Evolutionary conservation across 805 yeast genomes (phyloP).

Genomic region (Saccharomycopsis fodiens): DNA sequence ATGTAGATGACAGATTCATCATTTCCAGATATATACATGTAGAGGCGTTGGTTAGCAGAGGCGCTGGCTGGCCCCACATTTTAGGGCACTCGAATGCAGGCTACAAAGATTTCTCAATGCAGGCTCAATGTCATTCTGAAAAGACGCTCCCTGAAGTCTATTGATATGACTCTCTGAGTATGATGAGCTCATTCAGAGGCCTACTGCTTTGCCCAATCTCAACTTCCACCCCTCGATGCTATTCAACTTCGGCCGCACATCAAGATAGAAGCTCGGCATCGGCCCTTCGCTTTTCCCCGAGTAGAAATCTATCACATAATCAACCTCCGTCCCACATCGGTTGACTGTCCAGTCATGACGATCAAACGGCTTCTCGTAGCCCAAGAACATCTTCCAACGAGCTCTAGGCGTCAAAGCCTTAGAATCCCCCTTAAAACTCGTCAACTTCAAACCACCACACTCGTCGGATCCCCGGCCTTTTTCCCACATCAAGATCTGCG

Average conservation of each 20-base stretch:
- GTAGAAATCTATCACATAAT: slow-evolving; percentile 91
- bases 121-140: background rate
- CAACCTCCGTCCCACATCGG: slow-evolving; percentile 76
- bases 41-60: too few relatives aligned
- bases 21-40: too few relatives aligned
- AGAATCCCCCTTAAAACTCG: slow-evolving; percentile 86
- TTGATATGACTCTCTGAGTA: background rate
- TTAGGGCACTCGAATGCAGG: background rate
- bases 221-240: slow-evolving; percentile 71
- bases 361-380: slow-evolving; percentile 80
- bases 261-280: slow-evolving; percentile 62
- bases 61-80: too few relatives aligned
- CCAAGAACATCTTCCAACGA: slow-evolving; percentile 53
- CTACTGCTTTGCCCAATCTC: slow-evolving; percentile 58
- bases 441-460: slow-evolving; percentile 81
- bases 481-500: slow-evolving; percentile 80
- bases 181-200: slow-evolving; percentile 28
- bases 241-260: slow-evolving; percentile 88
- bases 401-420: slow-evolving; percentile 86
- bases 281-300: slow-evolving; percentile 42
- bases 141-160: background rate
- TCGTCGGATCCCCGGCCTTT: slow-evolving; percentile 42
- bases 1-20: too few relatives aligned
- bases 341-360: slow-evolving; percentile 92
- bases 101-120: background rate